Evolutionary conservation across 768 basidiomycete species (phyloP).

Genomic region (Gloeopeniophorella convolvens): DNA sequence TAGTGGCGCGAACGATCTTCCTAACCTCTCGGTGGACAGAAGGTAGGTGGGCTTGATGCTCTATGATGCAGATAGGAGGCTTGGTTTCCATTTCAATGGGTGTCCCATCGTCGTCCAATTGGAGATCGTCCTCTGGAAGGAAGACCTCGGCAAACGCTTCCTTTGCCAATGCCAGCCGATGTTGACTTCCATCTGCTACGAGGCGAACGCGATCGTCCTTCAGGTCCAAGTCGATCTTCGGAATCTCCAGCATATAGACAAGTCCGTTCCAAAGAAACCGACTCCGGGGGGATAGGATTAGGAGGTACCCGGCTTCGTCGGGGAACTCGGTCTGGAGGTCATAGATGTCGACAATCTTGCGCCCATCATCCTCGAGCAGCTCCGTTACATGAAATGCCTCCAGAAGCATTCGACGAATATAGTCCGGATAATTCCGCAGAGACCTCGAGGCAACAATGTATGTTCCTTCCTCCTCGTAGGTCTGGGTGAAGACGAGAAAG

Average conservation of each 20-base stretch:
- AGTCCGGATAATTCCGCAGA: conserved; percentile 68
- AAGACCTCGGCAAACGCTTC: conserved; percentile 67
- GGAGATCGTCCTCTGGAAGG: conserved; percentile 54
- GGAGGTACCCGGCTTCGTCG: conserved; percentile 63
- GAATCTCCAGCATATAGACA: conserved; percentile 71
- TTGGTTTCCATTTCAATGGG: conserved; percentile 32
- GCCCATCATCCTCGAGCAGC: conserved; percentile 46
- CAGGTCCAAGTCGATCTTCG: conserved; percentile 72
- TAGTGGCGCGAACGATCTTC: conserved; percentile 86
- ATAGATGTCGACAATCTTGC: conserved; percentile 35
- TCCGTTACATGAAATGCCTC: conserved; percentile 82
- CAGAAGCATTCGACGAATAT: conserved; percentile 71
- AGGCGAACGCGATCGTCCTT: conserved; percentile 88
- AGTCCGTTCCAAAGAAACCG: conserved; percentile 91
- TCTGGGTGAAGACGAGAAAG: conserved; percentile 87
- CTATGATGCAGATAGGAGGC: conserved; percentile 35
- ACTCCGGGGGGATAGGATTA: conserved; percentile 78
- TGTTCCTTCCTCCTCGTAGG: conserved; percentile 82
- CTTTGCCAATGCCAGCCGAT: conserved; percentile 69
- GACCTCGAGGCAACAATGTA: conserved; percentile 82
- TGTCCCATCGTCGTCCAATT: too few species aligned
- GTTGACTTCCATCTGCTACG: conserved; percentile 83
- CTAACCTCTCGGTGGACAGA: conserved; percentile 82
- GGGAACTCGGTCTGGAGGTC: conserved; percentile 49
- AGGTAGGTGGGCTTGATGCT: conserved; percentile 88